Percentiles rank a stretch among this genome's conserved stretches.
phyloP scores from a whole-genome alignment of 805 yeast species.

The Candida silvatica region DNA sequence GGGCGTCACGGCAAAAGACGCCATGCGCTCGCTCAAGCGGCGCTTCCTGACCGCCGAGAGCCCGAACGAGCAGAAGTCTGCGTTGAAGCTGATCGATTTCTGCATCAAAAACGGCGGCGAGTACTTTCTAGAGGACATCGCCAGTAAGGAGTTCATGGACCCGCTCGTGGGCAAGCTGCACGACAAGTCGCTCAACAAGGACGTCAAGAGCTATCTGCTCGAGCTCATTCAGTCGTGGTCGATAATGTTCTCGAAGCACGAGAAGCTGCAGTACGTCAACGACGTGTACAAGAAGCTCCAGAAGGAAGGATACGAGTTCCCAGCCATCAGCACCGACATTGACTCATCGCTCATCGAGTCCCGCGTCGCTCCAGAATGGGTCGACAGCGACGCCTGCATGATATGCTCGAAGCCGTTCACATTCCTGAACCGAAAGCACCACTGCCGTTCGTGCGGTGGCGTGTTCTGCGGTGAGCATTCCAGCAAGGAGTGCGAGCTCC shows the following conservation, averaged over 20 bases:
- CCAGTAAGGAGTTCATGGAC: conserved; percentile 82
- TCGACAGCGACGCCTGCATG: conserved; percentile 93
- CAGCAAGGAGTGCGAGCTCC: conserved; percentile 59
- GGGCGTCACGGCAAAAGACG: conserved; percentile 67
- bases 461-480: conserved; percentile 85
- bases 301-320: conserved; percentile 60
- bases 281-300: conserved; percentile 52
- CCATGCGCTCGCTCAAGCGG: conserved; percentile 77
- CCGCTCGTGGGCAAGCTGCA: conserved; percentile 45
- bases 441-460: conserved; percentile 96
- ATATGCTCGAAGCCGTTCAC: conserved; percentile 76
- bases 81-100: conserved; percentile 71
- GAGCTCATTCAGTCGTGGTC: conserved; percentile 73
- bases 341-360: conserved; percentile 64
- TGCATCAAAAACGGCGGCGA: conserved; percentile 91
- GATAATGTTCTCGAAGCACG: conserved; percentile 57
- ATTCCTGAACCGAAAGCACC: conserved; percentile 85
- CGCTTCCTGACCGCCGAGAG: conserved; percentile 52
- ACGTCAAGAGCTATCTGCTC: conserved; percentile 53
- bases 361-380: conserved; percentile 96
- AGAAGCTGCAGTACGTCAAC: conserved; percentile 57
- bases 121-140: conserved; percentile 71
- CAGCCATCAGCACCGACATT: conserved; percentile 32
- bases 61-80: conserved; percentile 72
- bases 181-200: conserved; percentile 27